Base-by-base conservation (phyloP, 2,329 filamentous ascomycete genomes). In the Aspergillus fumigatus region DNA sequence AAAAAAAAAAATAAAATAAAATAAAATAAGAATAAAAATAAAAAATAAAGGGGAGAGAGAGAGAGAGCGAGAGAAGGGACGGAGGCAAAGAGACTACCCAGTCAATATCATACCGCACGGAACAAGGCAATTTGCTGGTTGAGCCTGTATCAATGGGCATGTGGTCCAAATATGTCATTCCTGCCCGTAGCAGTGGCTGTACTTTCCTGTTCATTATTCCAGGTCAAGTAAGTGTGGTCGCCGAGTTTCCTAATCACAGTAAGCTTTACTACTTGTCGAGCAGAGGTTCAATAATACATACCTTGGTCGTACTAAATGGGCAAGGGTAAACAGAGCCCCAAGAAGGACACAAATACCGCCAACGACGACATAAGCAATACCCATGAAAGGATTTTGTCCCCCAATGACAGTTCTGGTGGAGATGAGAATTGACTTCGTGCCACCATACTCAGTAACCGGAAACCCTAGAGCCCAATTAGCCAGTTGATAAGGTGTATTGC, bases 141-240 rank as follows among this genome's bases (percentile, higher is more conserved):
- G 14, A 38, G 14, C 32, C 14, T 17, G 32, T n/a, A 19, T 59
- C 50, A 70, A 50, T 58, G 57, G 38, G 61, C 60, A 55, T 61
- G 62, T 8, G 64, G 55, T 47, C 73, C 68, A 55, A 72, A 69
- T 55, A 69, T 64, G 50, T 87, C 82, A 61, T 88, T 84, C 58
- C 86, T 85, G 48, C 76, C 78, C 1, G 78, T 78, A 25, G 78
- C 71, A 19, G 80, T 82, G 57, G 81, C 83, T 48, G 83, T 81
- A 58, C 77, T 80, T 7, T 83, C 79, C 58, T 84, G 78, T 48
- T 89, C 86, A 60, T 86, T 88, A 73, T 97, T 97, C 94, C 94
- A 99, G 25, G 90, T 94, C 50, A 99, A 83, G 73, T 99, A 97
- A 8, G 92, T 97, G 75, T 97, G 94, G 73, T 99, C 94, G 59